A percentile compares a stretch with the other conserved stretches of the same genome.
phyloP scores from a whole-genome alignment of 1,284 basidiomycete species.

The Malassezia yamatoensis region DNA sequence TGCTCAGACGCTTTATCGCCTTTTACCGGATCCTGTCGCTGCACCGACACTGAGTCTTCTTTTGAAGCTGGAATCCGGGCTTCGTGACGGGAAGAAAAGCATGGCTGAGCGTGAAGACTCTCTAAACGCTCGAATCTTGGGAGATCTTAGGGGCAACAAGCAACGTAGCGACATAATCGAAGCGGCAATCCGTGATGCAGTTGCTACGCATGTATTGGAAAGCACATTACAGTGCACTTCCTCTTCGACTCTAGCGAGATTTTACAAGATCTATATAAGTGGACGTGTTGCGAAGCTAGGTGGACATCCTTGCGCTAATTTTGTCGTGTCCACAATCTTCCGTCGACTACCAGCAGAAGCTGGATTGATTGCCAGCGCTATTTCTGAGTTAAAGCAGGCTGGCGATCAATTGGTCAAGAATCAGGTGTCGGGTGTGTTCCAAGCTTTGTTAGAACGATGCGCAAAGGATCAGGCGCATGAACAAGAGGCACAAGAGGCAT shows the following conservation, averaged over 20 bases:
- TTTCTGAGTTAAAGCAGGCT: constrained; percentile 11
- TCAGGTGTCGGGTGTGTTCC: constrained; percentile 8
- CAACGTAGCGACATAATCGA: constrained; percentile 31
- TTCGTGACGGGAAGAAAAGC: neutral
- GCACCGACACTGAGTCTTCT: constrained; percentile 35
- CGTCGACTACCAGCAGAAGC: constrained; percentile 11
- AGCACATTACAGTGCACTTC: constrained; percentile 19
- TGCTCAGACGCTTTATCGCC: constrained; percentile 15
- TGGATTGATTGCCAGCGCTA: neutral
- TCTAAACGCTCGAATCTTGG: constrained; percentile 27
- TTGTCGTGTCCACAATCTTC: constrained; percentile 28
- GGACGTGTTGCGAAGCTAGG: constrained; percentile 34
- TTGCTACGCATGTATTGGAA: constrained; percentile 40
- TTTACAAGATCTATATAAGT: constrained; percentile 32
- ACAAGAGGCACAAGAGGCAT: neutral
- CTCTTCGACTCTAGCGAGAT: constrained; percentile 14
- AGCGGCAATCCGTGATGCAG: constrained; percentile 34
- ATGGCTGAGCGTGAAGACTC: constrained; percentile 15
- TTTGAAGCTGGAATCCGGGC: constrained; percentile 21
- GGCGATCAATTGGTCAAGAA: constrained; percentile 13
- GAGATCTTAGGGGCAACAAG: constrained; percentile 4
- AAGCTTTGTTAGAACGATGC: constrained; percentile 9
- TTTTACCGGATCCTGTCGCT: constrained; percentile 27
- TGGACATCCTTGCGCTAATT: constrained; percentile 41
- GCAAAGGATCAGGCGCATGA: neutral